These are phyloP conservation scores for Yamadazyma triangularis DNA, from an alignment of 1,139 yeast genomes.

Conservation along the genomic window DNA sequence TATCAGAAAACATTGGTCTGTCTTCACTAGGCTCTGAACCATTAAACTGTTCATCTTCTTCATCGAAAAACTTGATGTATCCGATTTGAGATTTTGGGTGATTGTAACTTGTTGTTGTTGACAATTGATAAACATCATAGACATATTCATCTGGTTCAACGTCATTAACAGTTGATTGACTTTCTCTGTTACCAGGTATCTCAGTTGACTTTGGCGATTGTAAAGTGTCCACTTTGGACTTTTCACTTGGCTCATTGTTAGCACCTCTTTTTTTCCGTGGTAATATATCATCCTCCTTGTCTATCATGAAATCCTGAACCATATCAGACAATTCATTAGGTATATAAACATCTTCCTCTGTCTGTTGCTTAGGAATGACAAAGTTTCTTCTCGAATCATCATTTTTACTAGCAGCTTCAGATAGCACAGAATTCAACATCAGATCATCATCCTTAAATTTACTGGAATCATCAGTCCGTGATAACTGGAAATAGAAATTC, in stretches of 20 bases:
- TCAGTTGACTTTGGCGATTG: conserved; percentile 5
- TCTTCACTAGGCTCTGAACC: conserved; percentile 35
- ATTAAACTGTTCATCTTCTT: conserved; percentile 39
- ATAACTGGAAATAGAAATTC: conserved; percentile 50
- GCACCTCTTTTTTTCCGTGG: conserved; percentile 8
- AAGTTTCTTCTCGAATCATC: conserved; percentile 20
- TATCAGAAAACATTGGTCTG: conserved; percentile 38
- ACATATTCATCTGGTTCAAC: conserved; percentile 57
- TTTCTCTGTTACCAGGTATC: conserved; percentile 13
- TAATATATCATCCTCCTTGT: conserved; percentile 2
- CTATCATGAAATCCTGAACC: conserved; percentile 52
- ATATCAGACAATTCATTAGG: conserved; percentile 65
- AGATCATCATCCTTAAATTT: conserved; percentile 6
- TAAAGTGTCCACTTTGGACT: conserved; percentile 4
- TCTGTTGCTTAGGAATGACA: conserved; percentile 29
- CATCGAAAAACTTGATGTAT: conserved; percentile 64
- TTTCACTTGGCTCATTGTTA: too few species aligned
- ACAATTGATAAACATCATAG: conserved; percentile 70
- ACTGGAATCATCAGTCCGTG: conserved; percentile 52
- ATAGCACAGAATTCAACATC: conserved; percentile 8
- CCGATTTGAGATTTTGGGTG: conserved; percentile 56
- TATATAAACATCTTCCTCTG: conserved; percentile 38
- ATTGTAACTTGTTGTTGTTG: conserved; percentile 48
- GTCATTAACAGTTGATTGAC: neutral
- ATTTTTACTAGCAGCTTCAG: conserved; percentile 8